Evolutionary conservation across 306 rosid genomes (phyloP).

Genomic region (Prunus dulcis): DNA sequence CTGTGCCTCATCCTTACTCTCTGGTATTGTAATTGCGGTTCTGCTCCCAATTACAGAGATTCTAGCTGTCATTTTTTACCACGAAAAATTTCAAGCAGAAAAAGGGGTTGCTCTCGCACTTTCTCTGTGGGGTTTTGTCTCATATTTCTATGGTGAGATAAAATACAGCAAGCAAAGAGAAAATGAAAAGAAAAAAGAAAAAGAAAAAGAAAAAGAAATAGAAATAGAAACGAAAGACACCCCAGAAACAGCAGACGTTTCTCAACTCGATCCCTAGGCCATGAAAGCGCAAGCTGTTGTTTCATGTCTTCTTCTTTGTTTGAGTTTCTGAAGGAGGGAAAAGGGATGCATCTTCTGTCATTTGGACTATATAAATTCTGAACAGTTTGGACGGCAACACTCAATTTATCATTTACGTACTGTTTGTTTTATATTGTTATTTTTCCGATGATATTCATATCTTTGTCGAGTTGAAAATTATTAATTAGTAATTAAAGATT

Average conservation of each 20-base stretch:
- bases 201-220: neutral
- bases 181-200: neutral
- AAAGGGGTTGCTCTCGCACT: slow-evolving; percentile 45
- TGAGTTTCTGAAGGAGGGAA: neutral
- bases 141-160: slow-evolving; percentile 56
- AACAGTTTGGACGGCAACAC: neutral
- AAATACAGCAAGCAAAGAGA: slow-evolving; percentile 30
- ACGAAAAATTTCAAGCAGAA: slow-evolving; percentile 45
- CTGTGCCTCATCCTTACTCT: slow-evolving; percentile 45
- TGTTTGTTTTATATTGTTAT: neutral
- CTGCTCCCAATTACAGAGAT: slow-evolving; percentile 40
- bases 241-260: neutral
- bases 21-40: slow-evolving; percentile 41
- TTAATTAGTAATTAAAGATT: neutral
- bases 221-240: neutral
- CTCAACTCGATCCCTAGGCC: slow-evolving; percentile 8
- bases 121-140: slow-evolving; percentile 52
- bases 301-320: neutral
- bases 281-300: neutral
- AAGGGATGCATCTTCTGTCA: neutral
- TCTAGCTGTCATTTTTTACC: slow-evolving; percentile 43
- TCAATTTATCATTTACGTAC: neutral
- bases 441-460: neutral
- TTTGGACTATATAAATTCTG: neutral
- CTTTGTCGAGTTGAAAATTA: neutral